Evolutionary conservation across 2,329 filamentous ascomycete genomes (phyloP).

Genomic region (Aspergillus quadricinctus): DNA sequence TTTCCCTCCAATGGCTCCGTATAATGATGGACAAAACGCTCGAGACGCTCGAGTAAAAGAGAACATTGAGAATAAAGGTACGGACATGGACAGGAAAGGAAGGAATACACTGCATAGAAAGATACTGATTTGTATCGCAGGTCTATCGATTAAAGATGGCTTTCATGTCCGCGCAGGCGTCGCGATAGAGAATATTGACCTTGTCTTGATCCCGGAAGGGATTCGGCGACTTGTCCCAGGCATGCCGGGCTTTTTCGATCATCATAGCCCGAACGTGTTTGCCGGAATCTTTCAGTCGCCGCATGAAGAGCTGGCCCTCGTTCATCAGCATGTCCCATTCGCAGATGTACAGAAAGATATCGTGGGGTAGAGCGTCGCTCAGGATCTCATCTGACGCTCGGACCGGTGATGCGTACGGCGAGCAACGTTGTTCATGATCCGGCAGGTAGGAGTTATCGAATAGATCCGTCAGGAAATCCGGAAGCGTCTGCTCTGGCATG

Average conservation of each 20-base stretch:
- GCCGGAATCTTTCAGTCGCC: conserved; percentile 37
- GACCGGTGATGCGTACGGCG: conserved; percentile 57
- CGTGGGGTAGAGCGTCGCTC: conserved; percentile 50
- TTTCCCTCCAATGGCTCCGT: not conserved
- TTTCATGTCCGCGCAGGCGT: conserved; percentile 43
- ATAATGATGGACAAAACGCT: not conserved
- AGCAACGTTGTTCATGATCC: conserved; percentile 46
- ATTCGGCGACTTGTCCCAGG: conserved; percentile 47
- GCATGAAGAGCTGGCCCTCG: conserved; percentile 49
- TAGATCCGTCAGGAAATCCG: conserved; percentile 45
- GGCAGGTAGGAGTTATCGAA: conserved; percentile 48
- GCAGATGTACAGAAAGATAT: conserved; percentile 59
- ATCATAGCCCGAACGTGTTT: conserved; percentile 44
- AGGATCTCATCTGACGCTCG: conserved; percentile 53
- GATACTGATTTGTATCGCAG: not conserved
- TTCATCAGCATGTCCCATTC: conserved; percentile 65
- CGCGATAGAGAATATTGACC: conserved; percentile 40
- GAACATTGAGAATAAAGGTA: not conserved
- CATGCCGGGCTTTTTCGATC: conserved; percentile 45
- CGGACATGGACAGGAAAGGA: not conserved
- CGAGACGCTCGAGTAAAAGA: not conserved
- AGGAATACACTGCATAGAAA: conserved; percentile 4
- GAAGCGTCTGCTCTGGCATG: conserved; percentile 49
- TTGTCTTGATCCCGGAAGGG: conserved; percentile 43
- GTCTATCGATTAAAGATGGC: conserved; percentile 33